Evolutionary conservation across 2,329 filamentous ascomycete species (phyloP).

Genomic region (Xylaria sp.): DNA sequence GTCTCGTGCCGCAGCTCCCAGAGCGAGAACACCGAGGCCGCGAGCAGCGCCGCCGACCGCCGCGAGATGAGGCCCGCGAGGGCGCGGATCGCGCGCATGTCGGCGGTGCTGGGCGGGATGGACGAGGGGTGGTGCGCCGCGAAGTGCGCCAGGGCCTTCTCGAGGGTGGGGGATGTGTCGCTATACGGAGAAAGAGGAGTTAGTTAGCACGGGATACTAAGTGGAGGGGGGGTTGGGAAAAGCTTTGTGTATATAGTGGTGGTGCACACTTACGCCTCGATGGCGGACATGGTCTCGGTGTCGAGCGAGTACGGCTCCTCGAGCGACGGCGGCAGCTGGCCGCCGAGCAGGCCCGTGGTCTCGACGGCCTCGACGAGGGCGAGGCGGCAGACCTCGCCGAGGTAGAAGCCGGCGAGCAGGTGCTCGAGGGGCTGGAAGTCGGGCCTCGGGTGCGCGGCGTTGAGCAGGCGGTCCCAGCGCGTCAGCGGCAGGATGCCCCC

Average conservation of each 20-base stretch:
- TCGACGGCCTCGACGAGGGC: slow-evolving; percentile 62
- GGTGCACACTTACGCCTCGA: slow-evolving; percentile 54
- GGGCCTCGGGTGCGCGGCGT: slow-evolving; percentile 49
- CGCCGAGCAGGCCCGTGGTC: slow-evolving; percentile 57
- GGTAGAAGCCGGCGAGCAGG: slow-evolving; percentile 66
- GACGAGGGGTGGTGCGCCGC: slow-evolving; percentile 51
- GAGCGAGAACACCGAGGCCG: slow-evolving; percentile 60
- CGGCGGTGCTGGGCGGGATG: slow-evolving; percentile 40
- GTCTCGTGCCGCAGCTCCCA: slow-evolving; percentile 59
- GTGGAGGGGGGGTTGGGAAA: too few relatives aligned
- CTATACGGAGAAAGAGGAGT: slow-evolving; percentile 35
- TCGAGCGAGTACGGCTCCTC: slow-evolving; percentile 58
- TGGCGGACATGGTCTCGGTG: slow-evolving; percentile 61
- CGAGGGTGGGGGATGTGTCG: slow-evolving; percentile 47
- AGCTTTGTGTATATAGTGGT: not conserved
- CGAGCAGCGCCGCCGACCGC: slow-evolving; percentile 62
- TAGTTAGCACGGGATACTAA: slow-evolving; percentile 5
- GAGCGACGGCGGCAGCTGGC: slow-evolving; percentile 58
- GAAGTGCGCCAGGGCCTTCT: slow-evolving; percentile 52
- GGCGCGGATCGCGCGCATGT: slow-evolving; percentile 55
- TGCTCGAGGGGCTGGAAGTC: slow-evolving; percentile 47
- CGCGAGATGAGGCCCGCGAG: slow-evolving; percentile 59
- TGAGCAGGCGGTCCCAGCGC: slow-evolving; percentile 61
- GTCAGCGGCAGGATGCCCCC: slow-evolving; percentile 60
- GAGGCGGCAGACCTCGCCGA: slow-evolving; percentile 66